phyloP scores from a whole-genome alignment of 148 eudicot species.

The Rhododendron ovatum region DNA sequence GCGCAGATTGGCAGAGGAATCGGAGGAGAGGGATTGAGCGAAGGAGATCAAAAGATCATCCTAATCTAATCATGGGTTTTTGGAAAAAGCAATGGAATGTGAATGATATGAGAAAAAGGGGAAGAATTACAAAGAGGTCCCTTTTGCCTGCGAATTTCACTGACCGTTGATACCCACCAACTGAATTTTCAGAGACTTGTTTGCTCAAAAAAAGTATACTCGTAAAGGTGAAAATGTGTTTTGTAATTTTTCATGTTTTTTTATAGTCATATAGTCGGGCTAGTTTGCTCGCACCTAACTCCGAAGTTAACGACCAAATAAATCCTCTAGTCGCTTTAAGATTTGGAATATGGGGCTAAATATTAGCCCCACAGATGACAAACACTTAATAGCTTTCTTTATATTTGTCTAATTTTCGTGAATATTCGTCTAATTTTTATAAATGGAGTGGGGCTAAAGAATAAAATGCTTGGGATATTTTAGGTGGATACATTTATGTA shows the following conservation, averaged over 20 bases:
- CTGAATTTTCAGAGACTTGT: conserved; percentile 4
- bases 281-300: not conserved
- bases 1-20: conserved; percentile 22
- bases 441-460: not conserved
- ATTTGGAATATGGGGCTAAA: too few relatives aligned
- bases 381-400: not conserved
- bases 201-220: not conserved
- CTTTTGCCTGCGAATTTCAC: conserved; percentile 12
- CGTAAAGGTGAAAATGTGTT: not conserved
- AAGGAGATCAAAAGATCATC: conserved; percentile 9
- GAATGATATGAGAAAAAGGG: not conserved
- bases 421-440: too few relatives aligned
- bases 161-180: conserved; percentile 37
- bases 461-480: not conserved
- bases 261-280: too few relatives aligned
- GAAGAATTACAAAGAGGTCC: conserved; percentile 23
- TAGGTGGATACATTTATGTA: not conserved
- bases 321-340: too few relatives aligned
- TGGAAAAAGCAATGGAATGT: conserved; percentile 8
- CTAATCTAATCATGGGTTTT: not conserved
- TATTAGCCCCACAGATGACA: too few relatives aligned
- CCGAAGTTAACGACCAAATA: too few relatives aligned
- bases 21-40: conserved; percentile 7
- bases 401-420: too few relatives aligned
- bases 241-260: not conserved